phyloP scores from a whole-genome alignment of 169 alveolate genomes.

The Neospora caninum region DNA sequence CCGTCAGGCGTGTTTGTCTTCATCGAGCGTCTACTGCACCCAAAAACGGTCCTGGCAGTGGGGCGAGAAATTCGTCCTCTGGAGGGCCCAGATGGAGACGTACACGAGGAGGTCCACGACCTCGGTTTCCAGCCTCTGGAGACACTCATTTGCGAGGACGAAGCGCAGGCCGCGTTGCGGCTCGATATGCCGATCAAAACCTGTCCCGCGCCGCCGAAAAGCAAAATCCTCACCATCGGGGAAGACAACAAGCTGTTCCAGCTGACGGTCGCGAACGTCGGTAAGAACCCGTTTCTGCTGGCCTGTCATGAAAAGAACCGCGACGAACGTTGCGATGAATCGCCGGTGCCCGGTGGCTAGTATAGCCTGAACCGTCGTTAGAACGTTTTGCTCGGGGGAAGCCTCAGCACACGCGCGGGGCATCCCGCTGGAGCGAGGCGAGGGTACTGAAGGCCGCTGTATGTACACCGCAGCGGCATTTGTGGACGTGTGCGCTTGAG shows the following conservation, averaged over 20 bases:
- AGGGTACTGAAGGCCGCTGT: too few relatives aligned
- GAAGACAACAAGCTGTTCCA: neutral
- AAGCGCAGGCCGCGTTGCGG: neutral
- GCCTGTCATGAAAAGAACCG: too few relatives aligned
- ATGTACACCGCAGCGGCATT: too few relatives aligned
- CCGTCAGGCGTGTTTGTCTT: conserved; percentile 12
- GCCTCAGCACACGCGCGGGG: too few relatives aligned
- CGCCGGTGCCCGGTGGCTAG: neutral
- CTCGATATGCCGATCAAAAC: neutral
- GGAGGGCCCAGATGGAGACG: too few relatives aligned
- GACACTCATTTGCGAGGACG: conserved; percentile 16
- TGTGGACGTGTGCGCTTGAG: too few relatives aligned
- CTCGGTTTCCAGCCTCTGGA: neutral
- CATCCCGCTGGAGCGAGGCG: too few relatives aligned
- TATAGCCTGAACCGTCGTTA: too few relatives aligned
- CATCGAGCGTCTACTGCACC: neutral
- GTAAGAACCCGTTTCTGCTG: neutral
- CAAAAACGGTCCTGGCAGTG: neutral
- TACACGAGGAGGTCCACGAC: neutral
- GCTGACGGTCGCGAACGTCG: conserved; percentile 27
- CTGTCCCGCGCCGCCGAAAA: neutral
- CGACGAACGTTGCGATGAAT: neutral
- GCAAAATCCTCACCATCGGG: neutral
- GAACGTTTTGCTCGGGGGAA: too few relatives aligned
- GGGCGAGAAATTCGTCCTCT: conserved; percentile 4